Base-by-base conservation (phyloP, 805 yeast genomes). In the Lachancea waltii region DNA sequence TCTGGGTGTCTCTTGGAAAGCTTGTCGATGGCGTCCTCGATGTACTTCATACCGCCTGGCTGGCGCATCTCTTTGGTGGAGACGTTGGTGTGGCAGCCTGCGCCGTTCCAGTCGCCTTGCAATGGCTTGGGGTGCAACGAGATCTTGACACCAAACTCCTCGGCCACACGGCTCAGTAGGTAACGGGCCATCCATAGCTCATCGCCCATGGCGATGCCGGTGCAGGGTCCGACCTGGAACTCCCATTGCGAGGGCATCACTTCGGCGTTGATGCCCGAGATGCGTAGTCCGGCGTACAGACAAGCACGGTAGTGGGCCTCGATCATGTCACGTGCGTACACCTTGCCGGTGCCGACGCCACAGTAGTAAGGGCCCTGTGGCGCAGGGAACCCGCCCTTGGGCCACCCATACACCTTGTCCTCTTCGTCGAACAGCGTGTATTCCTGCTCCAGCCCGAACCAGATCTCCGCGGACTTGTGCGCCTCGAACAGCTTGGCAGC, bases 221-320 rank as follows among this genome's bases (percentile, higher is more conserved):
- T 77, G 68, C 96, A 86, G 50, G 98, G 97, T 58, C 98, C 98
- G 53, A 90, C 97, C 76, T 90, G 98, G 85, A 85, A 90, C 74
- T 90, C 98, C 98, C 98, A 90, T 76, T 90, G 98, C 45, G 97
- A 87, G 44, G 98, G 98, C 97, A 90, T 92, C 49, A 90, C 98
- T 75, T 90, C 98, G 55, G 97, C 98, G 67, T 92, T 90, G 66
- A 92, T 89, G 73, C 98, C 98, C 38, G 95, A 82, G 52, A 90
- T 81, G 62, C 74, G 71, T 56, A 90, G 66, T 61, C 97, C 97
- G 49, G 97, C 81, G 64, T 85, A 82, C 49, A 90, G 73, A 73
- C 97, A 89, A 46, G 98, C 98, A 67, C 92, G 81, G 83, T 92
- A 92, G 74, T 90, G 98, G 43, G 98, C 97, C 75, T 90, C 98